Percentiles rank a stretch among this genome's conserved stretches.
These are phyloP conservation scores for Meripilus lineatus DNA, from an alignment of 1,284 basidiomycete species.

Conservation along the genomic window DNA sequence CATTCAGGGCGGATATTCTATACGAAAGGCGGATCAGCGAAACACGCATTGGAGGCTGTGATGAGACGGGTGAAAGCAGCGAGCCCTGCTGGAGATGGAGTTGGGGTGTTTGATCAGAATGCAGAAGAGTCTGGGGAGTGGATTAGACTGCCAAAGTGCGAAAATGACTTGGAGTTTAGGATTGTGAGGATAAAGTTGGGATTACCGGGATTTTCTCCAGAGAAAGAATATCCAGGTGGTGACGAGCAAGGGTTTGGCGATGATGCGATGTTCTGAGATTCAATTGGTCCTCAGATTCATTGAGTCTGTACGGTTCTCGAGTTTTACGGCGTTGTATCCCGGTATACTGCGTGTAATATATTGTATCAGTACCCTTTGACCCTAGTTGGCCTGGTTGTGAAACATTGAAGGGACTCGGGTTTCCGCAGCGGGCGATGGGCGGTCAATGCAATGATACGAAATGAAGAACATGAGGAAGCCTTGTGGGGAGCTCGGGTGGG, in stretches of 20 bases:
- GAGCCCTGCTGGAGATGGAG: constrained; percentile 12
- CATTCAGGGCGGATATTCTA: neutral
- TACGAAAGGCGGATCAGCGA: neutral
- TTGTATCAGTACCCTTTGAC: too few species aligned
- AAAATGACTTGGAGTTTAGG: constrained; percentile 4
- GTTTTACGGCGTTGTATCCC: too few species aligned
- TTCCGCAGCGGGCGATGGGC: too few species aligned
- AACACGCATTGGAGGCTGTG: constrained; percentile 12
- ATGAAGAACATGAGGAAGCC: too few species aligned
- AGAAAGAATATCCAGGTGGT: neutral
- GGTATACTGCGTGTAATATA: too few species aligned
- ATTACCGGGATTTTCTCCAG: neutral
- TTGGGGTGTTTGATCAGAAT: neutral
- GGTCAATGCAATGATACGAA: too few species aligned
- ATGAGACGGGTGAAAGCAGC: constrained; percentile 7
- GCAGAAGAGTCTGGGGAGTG: constrained; percentile 1
- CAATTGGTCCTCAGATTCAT: too few species aligned
- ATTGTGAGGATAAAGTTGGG: constrained; percentile 1
- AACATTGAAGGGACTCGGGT: too few species aligned
- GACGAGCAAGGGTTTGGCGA: neutral
- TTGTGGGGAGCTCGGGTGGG: too few species aligned
- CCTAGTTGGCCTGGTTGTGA: too few species aligned
- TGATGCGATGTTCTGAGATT: too few species aligned
- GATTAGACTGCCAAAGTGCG: constrained; percentile 7
- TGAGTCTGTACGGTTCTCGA: too few species aligned